Conservation (phyloP, 208 protist species). For the Acanthamoeba royreba region DNA sequence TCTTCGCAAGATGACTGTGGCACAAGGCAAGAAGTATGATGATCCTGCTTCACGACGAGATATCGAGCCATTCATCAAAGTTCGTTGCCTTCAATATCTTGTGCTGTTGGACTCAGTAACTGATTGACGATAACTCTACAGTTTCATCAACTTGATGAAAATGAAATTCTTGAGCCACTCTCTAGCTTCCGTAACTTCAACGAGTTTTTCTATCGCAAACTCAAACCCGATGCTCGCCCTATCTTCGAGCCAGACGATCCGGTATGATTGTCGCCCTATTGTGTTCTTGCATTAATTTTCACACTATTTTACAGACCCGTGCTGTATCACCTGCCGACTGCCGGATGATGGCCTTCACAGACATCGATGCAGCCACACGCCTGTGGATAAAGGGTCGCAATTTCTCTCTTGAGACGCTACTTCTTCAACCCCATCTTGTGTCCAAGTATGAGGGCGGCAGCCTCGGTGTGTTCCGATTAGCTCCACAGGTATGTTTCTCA, state of each 20-base stretch:
- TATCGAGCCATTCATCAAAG: no score
- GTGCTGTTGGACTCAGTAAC: no score
- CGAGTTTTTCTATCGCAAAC: slow-evolving; percentile 56
- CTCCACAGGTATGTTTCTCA: no score
- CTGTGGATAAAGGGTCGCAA: slow-evolving; percentile 31
- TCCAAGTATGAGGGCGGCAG: slow-evolving; percentile 1
- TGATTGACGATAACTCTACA: no score
- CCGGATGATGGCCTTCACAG: slow-evolving; percentile 13
- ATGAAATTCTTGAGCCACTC: no score
- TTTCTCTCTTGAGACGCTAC: slow-evolving; percentile 1
- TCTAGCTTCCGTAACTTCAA: slow-evolving; percentile 38
- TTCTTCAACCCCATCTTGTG: not conserved
- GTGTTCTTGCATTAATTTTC: not conserved
- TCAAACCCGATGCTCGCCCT: not conserved
- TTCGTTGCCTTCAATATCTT: no score
- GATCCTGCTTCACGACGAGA: no score
- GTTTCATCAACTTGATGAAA: no score
- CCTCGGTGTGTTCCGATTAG: slow-evolving; percentile 28
- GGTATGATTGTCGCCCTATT: not conserved
- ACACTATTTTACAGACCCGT: not conserved
- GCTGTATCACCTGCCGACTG: not conserved
- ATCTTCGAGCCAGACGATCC: not conserved
- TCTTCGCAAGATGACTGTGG: no score
- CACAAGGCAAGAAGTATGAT: no score
- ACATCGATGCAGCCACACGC: slow-evolving; percentile 2